Conservation (phyloP, 768 basidiomycete species). For the Hebeloma cylindrosporum region DNA sequence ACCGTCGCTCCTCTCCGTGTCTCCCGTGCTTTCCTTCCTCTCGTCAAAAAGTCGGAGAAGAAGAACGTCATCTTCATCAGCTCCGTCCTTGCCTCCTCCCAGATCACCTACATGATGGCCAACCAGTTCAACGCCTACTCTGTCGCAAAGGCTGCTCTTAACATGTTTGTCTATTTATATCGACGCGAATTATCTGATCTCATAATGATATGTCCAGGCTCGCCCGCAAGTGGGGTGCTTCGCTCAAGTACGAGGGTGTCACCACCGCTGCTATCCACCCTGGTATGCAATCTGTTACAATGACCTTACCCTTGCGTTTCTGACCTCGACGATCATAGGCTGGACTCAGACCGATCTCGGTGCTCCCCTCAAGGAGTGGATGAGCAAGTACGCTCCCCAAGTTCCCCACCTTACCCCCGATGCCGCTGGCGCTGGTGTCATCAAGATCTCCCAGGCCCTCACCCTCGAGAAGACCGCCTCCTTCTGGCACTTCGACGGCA, state of each 20-base stretch:
- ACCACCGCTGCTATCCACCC: constrained; percentile 23
- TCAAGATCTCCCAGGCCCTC: constrained; percentile 16
- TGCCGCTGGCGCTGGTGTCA: constrained; percentile 15
- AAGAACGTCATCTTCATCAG: constrained; percentile 25
- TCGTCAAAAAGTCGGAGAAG: constrained; percentile 17
- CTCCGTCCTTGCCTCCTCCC: constrained; percentile 24
- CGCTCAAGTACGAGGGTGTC: constrained; percentile 22
- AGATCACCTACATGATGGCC: constrained; percentile 12
- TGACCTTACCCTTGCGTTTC: neutral
- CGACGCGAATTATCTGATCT: neutral
- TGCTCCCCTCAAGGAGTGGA: constrained; percentile 21
- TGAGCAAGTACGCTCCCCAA: constrained; percentile 21
- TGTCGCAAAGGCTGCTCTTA: constrained; percentile 20
- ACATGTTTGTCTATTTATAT: constrained; percentile 18
- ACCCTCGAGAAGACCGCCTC: constrained; percentile 15
- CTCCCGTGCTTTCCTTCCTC: constrained; percentile 23
- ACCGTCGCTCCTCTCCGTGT: constrained; percentile 19
- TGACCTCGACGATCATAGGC: constrained; percentile 7
- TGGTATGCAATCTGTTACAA: constrained; percentile 3
- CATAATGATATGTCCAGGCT: constrained; percentile 13
- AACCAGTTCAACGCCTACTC: constrained; percentile 20
- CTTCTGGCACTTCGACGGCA: constrained; percentile 15
- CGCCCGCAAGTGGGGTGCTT: constrained; percentile 24
- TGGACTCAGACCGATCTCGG: constrained; percentile 24
- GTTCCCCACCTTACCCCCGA: constrained; percentile 20